Evolutionary conservation across 116 monocot species (phyloP), one percentile per base, ranked within the genome.

Genomic region (Papilionanthe hybrid): DNA sequence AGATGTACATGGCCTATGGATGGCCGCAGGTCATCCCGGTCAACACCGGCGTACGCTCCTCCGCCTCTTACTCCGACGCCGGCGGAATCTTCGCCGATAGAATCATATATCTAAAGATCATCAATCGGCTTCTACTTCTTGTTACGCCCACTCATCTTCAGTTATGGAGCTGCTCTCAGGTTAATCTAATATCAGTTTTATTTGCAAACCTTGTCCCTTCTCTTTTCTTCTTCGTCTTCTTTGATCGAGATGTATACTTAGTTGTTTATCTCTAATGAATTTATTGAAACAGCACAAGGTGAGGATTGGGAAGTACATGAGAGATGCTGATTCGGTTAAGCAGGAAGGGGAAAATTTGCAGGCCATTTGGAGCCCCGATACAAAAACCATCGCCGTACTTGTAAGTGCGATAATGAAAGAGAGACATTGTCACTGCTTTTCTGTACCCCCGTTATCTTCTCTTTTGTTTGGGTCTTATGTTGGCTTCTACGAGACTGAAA

Each of bases 11-110:
- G 85, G 85, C 97, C 27, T 97, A 97, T 72, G 97, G 97, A 75
- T 97, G 97, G 97, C 97, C 94, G 45, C 91, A 94, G 91, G 92
- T 89, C 55, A 92, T 97, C 81, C 91, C 92, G 18, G 85, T 94
- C 41, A 83, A 85, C 11, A 81, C 83, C 68, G 88, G 84, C 63
- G 69, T 68, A 43, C 78, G 55, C 60, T 69, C 86, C 18, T 56
- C 72, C 37, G 37, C 37, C 37, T 37, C 37, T 37, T 0, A 37
- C 73, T 73, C 73, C 44, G 20, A 73, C 73, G 6, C 44, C 44
- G 50, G 23, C 15, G 50, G 27, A 1, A 4, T 73, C 7, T 44
- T 82, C 60, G 75, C 68, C 72, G 87, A 91, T 47, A 88, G 88
- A 45, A 80, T 94, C 75, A 84, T 98, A 72, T 88, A 74, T 88